Evolutionary conservation across 441 rosid genomes (phyloP).

Genomic region (Corymbia calophylla): DNA sequence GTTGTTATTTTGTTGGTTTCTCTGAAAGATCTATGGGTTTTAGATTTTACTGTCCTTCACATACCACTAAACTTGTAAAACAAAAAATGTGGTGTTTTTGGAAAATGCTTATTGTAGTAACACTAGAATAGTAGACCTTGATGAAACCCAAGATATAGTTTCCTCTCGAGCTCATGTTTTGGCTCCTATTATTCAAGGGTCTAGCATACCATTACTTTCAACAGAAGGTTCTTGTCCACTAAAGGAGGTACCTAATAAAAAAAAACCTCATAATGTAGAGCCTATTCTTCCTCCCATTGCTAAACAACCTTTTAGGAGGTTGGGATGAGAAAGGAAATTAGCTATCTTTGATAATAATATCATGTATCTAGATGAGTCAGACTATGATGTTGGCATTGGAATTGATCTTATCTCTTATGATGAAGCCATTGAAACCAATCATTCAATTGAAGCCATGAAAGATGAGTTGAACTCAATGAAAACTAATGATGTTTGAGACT

Average conservation of each 20-base stretch:
- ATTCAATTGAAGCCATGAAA: background rate
- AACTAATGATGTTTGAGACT: background rate
- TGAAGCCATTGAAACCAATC: background rate
- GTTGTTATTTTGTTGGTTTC: background rate
- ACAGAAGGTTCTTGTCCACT: fast-evolving
- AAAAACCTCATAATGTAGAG: background rate
- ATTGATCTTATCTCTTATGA: background rate
- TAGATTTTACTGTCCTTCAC: background rate
- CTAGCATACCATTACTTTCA: background rate
- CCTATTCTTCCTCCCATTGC: fast-evolving
- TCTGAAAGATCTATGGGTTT: background rate
- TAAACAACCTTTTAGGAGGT: background rate
- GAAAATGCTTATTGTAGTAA: background rate
- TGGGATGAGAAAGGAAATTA: background rate
- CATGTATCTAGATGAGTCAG: background rate
- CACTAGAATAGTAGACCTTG: background rate
- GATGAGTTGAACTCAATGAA: background rate
- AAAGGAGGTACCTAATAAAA: background rate
- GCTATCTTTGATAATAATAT: background rate
- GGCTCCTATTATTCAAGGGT: background rate
- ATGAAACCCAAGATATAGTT: background rate
- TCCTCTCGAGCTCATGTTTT: background rate
- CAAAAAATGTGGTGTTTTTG: background rate
- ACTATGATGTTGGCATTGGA: background rate
- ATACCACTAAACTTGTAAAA: background rate